These are phyloP conservation scores for Pseudocercospora pini-densiflorae DNA, from an alignment of 2,329 filamentous ascomycete genomes.

Conservation along the genomic window DNA sequence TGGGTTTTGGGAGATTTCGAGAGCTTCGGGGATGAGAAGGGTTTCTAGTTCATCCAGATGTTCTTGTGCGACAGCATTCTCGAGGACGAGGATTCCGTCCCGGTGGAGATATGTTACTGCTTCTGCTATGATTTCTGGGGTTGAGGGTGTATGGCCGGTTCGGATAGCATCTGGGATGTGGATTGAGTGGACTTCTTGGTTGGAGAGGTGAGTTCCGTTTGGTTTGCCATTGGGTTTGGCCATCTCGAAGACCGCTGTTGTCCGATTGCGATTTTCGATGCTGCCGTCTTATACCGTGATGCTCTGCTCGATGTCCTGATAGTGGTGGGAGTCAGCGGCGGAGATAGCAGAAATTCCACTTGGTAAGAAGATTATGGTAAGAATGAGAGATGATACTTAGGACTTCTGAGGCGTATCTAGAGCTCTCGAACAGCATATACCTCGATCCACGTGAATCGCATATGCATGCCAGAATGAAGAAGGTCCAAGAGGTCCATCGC, in stretches of 20 bases:
- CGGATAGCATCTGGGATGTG: slow-evolving; percentile 15
- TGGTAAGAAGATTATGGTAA: background rate
- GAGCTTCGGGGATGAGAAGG: slow-evolving; percentile 37
- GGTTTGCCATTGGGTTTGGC: background rate
- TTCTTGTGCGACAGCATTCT: slow-evolving; percentile 42
- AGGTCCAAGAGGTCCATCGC: background rate
- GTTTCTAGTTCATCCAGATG: slow-evolving; percentile 43
- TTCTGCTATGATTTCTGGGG: slow-evolving; percentile 25
- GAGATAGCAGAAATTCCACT: no score
- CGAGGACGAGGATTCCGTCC: slow-evolving; percentile 43
- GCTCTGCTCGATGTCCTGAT: no score
- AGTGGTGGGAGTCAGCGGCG: background rate
- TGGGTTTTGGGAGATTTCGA: slow-evolving; percentile 38
- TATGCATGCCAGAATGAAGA: background rate
- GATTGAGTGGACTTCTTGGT: slow-evolving; percentile 19
- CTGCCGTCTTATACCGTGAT: no score
- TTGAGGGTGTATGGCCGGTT: background rate
- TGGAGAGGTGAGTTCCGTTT: background rate
- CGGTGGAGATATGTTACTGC: slow-evolving; percentile 29
- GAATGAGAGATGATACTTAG: background rate
- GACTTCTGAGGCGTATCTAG: background rate
- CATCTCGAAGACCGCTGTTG: background rate
- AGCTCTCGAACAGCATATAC: background rate
- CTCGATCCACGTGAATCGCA: background rate
- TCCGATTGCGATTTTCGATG: background rate